These are phyloP conservation scores for Trypanosoma conorhini DNA, from an alignment of 208 protist genomes.

Conservation along the genomic window DNA sequence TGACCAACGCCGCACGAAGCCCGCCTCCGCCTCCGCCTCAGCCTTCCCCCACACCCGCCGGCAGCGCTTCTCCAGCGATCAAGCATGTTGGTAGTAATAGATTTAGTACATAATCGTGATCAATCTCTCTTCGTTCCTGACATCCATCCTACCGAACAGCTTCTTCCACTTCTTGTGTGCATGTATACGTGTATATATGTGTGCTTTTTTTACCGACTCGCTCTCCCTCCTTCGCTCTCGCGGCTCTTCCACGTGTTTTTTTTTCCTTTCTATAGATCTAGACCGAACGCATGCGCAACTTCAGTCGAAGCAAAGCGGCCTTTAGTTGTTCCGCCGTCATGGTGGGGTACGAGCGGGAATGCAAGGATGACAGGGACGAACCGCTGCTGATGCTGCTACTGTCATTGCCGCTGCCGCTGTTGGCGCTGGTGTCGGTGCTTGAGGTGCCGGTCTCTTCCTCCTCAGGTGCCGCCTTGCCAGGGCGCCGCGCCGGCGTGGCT, in stretches of 20 bases:
- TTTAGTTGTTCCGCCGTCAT: slow-evolving; percentile 80
- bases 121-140: background rate
- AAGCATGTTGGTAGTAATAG: background rate
- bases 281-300: slow-evolving; percentile 46
- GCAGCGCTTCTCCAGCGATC: background rate
- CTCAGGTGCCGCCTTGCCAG: background rate
- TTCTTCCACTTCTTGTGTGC: background rate
- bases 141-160: background rate
- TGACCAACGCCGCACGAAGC: background rate
- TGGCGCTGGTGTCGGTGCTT: slow-evolving; percentile 14
- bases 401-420: slow-evolving; percentile 9
- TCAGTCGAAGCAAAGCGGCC: slow-evolving; percentile 55
- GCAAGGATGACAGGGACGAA: slow-evolving; percentile 13
- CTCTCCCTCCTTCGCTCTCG: background rate
- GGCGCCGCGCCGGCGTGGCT: background rate
- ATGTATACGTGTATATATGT: too few species aligned
- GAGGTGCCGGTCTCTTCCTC: slow-evolving; percentile 17
- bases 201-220: too few species aligned
- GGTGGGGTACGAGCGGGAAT: slow-evolving; percentile 35
- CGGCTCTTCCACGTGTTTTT: background rate
- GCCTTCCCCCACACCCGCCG: background rate
- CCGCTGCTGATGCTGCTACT: background rate
- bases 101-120: background rate
- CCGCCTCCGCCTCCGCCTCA: too few species aligned
- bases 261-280: slow-evolving; percentile 15